Percentiles rank a stretch among this genome's conserved stretches.
Evolutionary conservation across 169 alveolate species (phyloP).

Genomic region (Babesia sp.): DNA sequence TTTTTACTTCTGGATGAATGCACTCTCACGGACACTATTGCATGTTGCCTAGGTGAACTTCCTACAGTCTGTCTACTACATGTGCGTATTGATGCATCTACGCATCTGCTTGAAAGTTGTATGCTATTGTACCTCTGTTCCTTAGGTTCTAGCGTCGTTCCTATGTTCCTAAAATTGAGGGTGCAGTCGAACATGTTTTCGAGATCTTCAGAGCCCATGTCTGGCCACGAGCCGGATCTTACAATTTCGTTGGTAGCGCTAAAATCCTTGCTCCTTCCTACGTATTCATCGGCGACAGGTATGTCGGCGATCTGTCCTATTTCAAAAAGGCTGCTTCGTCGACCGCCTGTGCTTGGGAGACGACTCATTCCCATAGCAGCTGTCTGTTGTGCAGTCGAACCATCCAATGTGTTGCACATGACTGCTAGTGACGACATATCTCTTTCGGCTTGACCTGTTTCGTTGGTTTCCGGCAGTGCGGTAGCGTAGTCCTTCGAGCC

Average conservation of each 20-base stretch:
- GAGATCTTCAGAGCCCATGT: neutral
- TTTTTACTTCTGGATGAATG: neutral
- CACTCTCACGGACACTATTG: neutral
- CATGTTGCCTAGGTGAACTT: neutral
- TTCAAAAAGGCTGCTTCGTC: slow-evolving; percentile 19
- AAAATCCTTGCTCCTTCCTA: neutral
- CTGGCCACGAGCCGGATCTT: slow-evolving; percentile 34
- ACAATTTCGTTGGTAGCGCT: neutral
- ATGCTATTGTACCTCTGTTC: neutral
- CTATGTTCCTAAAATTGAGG: slow-evolving; percentile 1
- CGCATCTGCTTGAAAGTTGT: slow-evolving; percentile 13
- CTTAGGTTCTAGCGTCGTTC: slow-evolving; percentile 9
- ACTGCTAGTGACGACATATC: slow-evolving; percentile 10
- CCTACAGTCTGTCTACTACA: neutral
- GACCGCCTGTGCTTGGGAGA: neutral
- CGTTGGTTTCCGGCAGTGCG: neutral
- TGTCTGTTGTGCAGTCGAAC: neutral
- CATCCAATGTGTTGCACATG: slow-evolving; percentile 8
- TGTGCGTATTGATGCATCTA: slow-evolving; percentile 21
- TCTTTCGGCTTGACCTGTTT: neutral
- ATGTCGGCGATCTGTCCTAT: neutral
- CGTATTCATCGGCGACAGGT: neutral
- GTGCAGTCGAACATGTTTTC: slow-evolving; percentile 19
- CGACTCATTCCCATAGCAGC: neutral
- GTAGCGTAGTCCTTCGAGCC: neutral